These are phyloP conservation scores for Lophium mytilinum DNA, from an alignment of 495 filamentous ascomycete genomes.

Conservation along the genomic window DNA sequence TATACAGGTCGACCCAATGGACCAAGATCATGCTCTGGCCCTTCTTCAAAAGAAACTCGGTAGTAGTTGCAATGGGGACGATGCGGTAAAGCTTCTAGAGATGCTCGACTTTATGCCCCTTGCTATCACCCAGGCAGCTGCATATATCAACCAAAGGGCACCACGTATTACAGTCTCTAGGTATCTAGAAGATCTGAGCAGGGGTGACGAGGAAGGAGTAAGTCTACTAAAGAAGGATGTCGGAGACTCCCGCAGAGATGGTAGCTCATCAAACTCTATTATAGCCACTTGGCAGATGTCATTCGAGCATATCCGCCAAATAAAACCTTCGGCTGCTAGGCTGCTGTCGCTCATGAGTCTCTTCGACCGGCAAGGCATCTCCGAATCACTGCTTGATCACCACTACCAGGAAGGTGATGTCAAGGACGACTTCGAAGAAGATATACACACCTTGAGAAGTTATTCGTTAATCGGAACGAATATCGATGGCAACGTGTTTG, in stretches of 20 bases:
- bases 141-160: neutral
- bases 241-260: slow-evolving; percentile 37
- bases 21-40: slow-evolving; percentile 23
- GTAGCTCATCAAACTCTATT: slow-evolving; percentile 18
- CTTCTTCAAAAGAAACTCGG: slow-evolving; percentile 38
- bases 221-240: slow-evolving; percentile 35
- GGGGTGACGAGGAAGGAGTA: slow-evolving; percentile 32
- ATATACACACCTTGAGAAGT: slow-evolving; percentile 9
- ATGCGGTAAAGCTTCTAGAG: neutral
- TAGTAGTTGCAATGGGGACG: slow-evolving; percentile 1
- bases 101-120: slow-evolving; percentile 9
- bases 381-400: slow-evolving; percentile 14
- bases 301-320: slow-evolving; percentile 38
- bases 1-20: slow-evolving; percentile 33
- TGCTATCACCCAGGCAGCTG: neutral
- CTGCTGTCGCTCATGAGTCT: slow-evolving; percentile 26
- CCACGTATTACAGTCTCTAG: slow-evolving; percentile 28
- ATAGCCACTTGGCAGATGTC: slow-evolving; percentile 8
- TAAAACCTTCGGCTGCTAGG: slow-evolving; percentile 16
- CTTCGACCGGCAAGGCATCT: slow-evolving; percentile 24
- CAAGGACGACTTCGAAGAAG: slow-evolving; percentile 10
- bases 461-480: slow-evolving; percentile 20
- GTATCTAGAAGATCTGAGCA: slow-evolving; percentile 35
- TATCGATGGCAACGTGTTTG: slow-evolving; percentile 26
- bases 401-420: slow-evolving; percentile 1